Conservation (phyloP, 495 filamentous ascomycete genomes). For the Penicillium malachiteum region DNA sequence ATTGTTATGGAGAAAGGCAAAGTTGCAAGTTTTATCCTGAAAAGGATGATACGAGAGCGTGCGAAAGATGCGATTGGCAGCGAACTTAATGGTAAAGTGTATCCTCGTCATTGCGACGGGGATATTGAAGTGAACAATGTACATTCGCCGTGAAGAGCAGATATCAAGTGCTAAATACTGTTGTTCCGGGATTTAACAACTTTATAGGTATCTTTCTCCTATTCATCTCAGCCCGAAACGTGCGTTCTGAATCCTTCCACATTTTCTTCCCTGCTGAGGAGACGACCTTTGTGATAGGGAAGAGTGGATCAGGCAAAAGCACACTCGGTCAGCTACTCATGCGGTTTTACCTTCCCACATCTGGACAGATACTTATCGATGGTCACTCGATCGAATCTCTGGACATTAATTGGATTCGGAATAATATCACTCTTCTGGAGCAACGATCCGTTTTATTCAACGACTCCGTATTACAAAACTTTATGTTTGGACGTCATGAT, state of each 20-base stretch:
- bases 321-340: slow-evolving; percentile 80
- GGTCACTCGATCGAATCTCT: slow-evolving; percentile 60
- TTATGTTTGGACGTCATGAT: slow-evolving; percentile 67
- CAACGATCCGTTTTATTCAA: slow-evolving; percentile 83
- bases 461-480: slow-evolving; percentile 75
- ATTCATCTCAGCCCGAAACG: slow-evolving; percentile 69
- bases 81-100: slow-evolving; percentile 21
- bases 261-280: slow-evolving; percentile 71
- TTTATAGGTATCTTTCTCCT: slow-evolving; percentile 72
- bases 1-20: slow-evolving; percentile 77
- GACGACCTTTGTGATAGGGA: slow-evolving; percentile 80
- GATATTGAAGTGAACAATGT: slow-evolving; percentile 72
- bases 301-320: slow-evolving; percentile 91
- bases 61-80: slow-evolving; percentile 20
- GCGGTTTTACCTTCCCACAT: slow-evolving; percentile 66
- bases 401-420: slow-evolving; percentile 70
- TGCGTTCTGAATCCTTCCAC: slow-evolving; percentile 57
- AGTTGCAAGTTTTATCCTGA: slow-evolving; percentile 64
- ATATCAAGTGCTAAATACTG: background rate
- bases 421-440: slow-evolving; percentile 79
- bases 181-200: background rate
- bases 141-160: slow-evolving; percentile 25
- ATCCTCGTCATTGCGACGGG: slow-evolving; percentile 52
- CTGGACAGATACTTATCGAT: slow-evolving; percentile 70
- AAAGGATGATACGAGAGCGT: slow-evolving; percentile 36